Base-by-base conservation (phyloP, 768 basidiomycete genomes). In the Cystofilobasidium bisporidii region DNA sequence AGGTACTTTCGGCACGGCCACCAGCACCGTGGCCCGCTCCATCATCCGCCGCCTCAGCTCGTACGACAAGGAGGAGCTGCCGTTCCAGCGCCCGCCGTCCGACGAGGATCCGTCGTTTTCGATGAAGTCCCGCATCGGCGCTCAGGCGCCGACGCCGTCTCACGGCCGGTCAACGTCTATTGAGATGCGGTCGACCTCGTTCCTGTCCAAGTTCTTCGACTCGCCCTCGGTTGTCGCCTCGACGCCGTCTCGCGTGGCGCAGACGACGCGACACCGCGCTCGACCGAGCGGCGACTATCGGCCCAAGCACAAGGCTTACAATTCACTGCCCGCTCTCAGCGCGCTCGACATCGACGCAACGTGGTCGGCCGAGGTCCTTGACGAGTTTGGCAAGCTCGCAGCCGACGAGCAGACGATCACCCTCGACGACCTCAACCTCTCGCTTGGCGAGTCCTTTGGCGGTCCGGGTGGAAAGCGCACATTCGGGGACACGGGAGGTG, bases 121-220 rank as follows among this genome's bases (percentile, higher is more conserved):
- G 6, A n/a, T 24, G 3, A 22, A 14, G 10, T 24, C n/a, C 6
- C 33, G 58, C 14, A 24, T 26, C 6, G 62, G 62, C 22, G 50
- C 62, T 8, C 22, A 63, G 9, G 62, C 62, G 12, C 62, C 62
- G 33, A 63, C 62, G 36, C 62, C 62, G 28, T 63, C 50, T 4
- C 62, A 63, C 62, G 62, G 62, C 48, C 62, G 62, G 30, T 63
- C 62, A 1, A 38, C 62, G 33, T 63, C 62, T 6, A 55, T 63
- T 33, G 62, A 63, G 33, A 48, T 63, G 48, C 50, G 53, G 26
- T 48, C 48, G 12, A 36, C 15, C 4, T n/a, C 47, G 2, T 26
- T 40, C 24, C 14, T 60, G 6, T 26, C 58, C 15, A 5, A 11
- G 30, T 38, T 63, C 48, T 63, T 63, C 48, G 53, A 63, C 50